These are phyloP conservation scores for Candida michaelii DNA, from an alignment of 805 yeast species.

Conservation along the genomic window DNA sequence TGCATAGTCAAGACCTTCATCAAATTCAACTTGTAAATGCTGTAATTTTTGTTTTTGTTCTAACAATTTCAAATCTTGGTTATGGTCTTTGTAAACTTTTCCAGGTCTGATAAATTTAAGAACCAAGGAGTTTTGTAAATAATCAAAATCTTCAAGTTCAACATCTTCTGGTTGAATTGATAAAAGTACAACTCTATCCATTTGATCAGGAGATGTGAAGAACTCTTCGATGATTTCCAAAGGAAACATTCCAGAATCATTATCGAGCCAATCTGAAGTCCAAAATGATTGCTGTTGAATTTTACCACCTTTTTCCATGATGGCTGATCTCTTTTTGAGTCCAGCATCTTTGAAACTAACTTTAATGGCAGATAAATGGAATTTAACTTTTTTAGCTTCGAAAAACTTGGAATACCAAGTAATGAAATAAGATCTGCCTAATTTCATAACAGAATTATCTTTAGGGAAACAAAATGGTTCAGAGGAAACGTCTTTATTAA, in stretches of 20 bases:
- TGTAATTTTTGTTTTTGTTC: slow-evolving; percentile 26
- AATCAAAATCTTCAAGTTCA: slow-evolving; percentile 64
- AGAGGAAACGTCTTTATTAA: slow-evolving; percentile 52
- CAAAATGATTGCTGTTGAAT: slow-evolving; percentile 49
- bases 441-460: slow-evolving; percentile 55
- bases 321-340: slow-evolving; percentile 41
- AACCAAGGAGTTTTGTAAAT: slow-evolving; percentile 42
- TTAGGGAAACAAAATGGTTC: slow-evolving; percentile 88
- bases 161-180: slow-evolving; percentile 73
- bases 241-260: slow-evolving; percentile 62
- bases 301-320: slow-evolving; percentile 40
- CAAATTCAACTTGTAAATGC: slow-evolving; percentile 29
- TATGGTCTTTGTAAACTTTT: slow-evolving; percentile 49
- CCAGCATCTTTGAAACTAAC: slow-evolving; percentile 60
- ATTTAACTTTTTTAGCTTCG: slow-evolving; percentile 57
- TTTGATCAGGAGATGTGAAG: slow-evolving; percentile 47
- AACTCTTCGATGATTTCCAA: slow-evolving; percentile 62
- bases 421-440: slow-evolving; percentile 67
- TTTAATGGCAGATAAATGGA: slow-evolving; percentile 66
- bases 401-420: slow-evolving; percentile 80
- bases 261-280: slow-evolving; percentile 68
- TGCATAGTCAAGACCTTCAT: slow-evolving; percentile 52
- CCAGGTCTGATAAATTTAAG: slow-evolving; percentile 53
- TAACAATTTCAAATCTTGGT: slow-evolving; percentile 40
- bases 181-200: slow-evolving; percentile 56